Percentiles rank a stretch among this genome's conserved stretches.
phyloP scores from a whole-genome alignment of 768 basidiomycete species.

The Russula sp. region DNA sequence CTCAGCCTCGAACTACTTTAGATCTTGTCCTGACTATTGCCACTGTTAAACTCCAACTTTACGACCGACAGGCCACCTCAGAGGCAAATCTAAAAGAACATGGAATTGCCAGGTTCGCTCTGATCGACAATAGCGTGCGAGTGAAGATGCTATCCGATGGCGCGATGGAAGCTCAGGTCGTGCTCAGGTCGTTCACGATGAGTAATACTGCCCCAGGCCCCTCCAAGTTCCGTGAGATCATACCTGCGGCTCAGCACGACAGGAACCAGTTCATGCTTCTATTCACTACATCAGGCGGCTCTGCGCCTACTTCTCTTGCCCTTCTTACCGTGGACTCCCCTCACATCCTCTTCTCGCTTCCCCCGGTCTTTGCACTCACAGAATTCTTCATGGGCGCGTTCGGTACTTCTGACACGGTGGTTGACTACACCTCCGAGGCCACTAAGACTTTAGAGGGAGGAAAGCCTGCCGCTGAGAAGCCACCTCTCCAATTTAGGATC shows the following conservation, averaged over 20 bases:
- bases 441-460: constrained; percentile 27
- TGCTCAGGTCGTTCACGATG: constrained; percentile 89
- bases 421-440: constrained; percentile 25
- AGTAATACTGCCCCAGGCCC: constrained; percentile 79
- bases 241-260: constrained; percentile 85
- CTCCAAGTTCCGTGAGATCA: constrained; percentile 90
- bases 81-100: constrained; percentile 62
- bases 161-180: constrained; percentile 81
- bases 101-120: constrained; percentile 81
- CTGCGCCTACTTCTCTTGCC: constrained; percentile 57
- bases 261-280: constrained; percentile 93
- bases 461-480: constrained; percentile 23
- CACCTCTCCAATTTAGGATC: constrained; percentile 62
- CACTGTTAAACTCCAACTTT: constrained; percentile 80
- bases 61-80: constrained; percentile 60
- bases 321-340: constrained; percentile 91
- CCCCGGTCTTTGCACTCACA: constrained; percentile 85
- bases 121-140: constrained; percentile 75
- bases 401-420: constrained; percentile 30
- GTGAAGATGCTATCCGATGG: constrained; percentile 81
- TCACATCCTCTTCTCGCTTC: constrained; percentile 85
- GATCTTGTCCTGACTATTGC: constrained; percentile 72
- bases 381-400: constrained; percentile 75
- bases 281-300: constrained; percentile 71
- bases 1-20: constrained; percentile 56